A percentile compares a stretch with the other conserved stretches of the same genome.
Conservation (phyloP, 2,329 filamentous ascomycete species). For the Teratosphaeria viscida region DNA sequence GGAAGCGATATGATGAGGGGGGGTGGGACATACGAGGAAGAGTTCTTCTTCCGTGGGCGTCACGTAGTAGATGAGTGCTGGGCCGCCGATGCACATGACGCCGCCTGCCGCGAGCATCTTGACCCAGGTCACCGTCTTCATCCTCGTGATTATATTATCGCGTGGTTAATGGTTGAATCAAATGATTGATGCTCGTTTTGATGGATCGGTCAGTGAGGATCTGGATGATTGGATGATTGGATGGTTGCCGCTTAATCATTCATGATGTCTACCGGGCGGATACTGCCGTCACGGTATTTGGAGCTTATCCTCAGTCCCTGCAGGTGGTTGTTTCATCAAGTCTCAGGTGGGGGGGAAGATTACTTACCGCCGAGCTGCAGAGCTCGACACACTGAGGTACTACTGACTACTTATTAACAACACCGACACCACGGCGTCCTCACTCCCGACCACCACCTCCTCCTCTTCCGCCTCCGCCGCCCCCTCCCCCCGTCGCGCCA, state of each 20-base stretch:
- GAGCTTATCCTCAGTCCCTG: not conserved
- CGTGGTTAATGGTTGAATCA: too few relatives aligned
- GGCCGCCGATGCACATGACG: conserved; percentile 68
- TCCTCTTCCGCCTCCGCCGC: not conserved
- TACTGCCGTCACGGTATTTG: not conserved
- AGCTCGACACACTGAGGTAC: too few relatives aligned
- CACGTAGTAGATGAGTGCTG: conserved; percentile 69
- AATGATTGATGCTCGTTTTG: too few relatives aligned
- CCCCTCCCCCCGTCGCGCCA: not conserved
- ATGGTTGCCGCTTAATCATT: not conserved
- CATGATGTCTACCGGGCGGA: not conserved
- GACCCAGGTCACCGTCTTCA: conserved; percentile 41
- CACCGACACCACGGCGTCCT: not conserved
- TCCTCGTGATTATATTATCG: conserved; percentile 22
- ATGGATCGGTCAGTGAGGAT: too few relatives aligned
- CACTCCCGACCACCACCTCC: not conserved
- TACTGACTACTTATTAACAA: too few relatives aligned
- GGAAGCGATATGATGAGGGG: too few relatives aligned
- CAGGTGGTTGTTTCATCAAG: not conserved
- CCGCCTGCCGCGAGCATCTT: conserved; percentile 63
- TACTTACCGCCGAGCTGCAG: not conserved
- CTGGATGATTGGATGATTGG: too few relatives aligned
- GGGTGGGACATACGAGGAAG: conserved; percentile 45
- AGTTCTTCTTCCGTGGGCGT: conserved; percentile 84
- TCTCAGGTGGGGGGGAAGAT: not conserved